phyloP scores from a whole-genome alignment of 2,329 filamentous ascomycete species.

The Westerdykella ornata region DNA sequence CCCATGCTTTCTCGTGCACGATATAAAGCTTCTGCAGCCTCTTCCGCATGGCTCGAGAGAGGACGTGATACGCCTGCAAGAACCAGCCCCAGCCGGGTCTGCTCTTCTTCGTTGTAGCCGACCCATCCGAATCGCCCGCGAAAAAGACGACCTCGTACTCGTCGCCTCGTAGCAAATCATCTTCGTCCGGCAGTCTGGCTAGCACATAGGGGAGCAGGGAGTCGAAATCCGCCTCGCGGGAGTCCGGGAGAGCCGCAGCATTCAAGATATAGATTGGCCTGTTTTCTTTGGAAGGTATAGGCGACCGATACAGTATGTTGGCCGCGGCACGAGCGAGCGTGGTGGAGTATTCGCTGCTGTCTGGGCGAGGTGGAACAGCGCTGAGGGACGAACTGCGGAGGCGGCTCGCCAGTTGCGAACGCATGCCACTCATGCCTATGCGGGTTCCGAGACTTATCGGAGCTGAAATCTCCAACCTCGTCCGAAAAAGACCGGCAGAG shows the following conservation, averaged over 20 bases:
- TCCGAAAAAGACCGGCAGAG: too few species aligned
- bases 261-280: slow-evolving; percentile 51
- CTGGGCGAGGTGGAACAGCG: slow-evolving; percentile 42
- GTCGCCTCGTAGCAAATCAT: slow-evolving; percentile 48
- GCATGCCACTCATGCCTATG: slow-evolving; percentile 33
- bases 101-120: slow-evolving; percentile 43
- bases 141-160: slow-evolving; percentile 55
- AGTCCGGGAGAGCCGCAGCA: slow-evolving; percentile 51
- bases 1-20: slow-evolving; percentile 53
- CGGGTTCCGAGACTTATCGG: not conserved
- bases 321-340: slow-evolving; percentile 45
- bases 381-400: slow-evolving; percentile 42
- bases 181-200: slow-evolving; percentile 49
- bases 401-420: slow-evolving; percentile 34
- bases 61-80: slow-evolving; percentile 51
- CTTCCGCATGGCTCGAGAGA: slow-evolving; percentile 50
- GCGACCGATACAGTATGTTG: slow-evolving; percentile 51
- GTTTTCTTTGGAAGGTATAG: slow-evolving; percentile 44
- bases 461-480: too few species aligned
- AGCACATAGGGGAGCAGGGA: slow-evolving; percentile 50
- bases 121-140: slow-evolving; percentile 47
- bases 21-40: slow-evolving; percentile 51
- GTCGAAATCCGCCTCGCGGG: slow-evolving; percentile 50
- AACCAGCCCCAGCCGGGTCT: slow-evolving; percentile 52
- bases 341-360: slow-evolving; percentile 44